Evolutionary conservation across 202 grass and related monocot genomes (phyloP), one percentile per base, ranked within the genome.

Genomic region (Carex sylvatica): DNA sequence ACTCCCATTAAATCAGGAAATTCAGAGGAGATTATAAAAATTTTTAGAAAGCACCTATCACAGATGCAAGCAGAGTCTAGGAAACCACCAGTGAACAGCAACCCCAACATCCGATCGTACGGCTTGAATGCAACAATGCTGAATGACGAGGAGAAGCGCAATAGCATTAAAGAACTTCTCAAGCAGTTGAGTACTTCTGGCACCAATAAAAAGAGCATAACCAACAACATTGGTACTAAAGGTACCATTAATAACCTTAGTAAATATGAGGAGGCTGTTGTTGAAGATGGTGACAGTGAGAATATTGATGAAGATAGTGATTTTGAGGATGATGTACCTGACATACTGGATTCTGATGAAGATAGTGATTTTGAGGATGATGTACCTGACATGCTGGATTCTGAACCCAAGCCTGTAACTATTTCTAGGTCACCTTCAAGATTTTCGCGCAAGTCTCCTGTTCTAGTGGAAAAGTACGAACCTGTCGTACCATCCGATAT

Each of bases 41-140:
- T 99, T 14, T 93, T 98, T 74, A 91, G 85, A 89, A 95, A 83
- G 73, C 89, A 93, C 33, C 91, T 91, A 83, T 78, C 92, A 22
- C 91, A 44, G 91, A 10, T 62, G 22, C 68, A 38, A 49, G 46
- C 46, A 33, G 66, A 13, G 28, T 6, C 38, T 22, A 13, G 28
- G 22, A 80, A 64, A 1, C 55, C 36, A 40, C 24, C 35, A 38
- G 59, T 12, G 78, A 66, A 68, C 18, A 80, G 22, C 4, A 67
- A 82, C 24, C 22, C 35, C 10, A 80, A 18, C 10, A 53, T 70
- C 24, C 22, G 62, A 28, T 53, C 59, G 4, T 82, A 67, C 0
- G 80, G 59, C 38, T 6, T 67, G 44, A 82, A 67, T 67, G 61
- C 80, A 65, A 87, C 70, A 85, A 66, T 74, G 59, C 78, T 74